phyloP scores from a whole-genome alignment of 2,329 filamentous ascomycete genomes.

The Ramichloridium luteum region DNA sequence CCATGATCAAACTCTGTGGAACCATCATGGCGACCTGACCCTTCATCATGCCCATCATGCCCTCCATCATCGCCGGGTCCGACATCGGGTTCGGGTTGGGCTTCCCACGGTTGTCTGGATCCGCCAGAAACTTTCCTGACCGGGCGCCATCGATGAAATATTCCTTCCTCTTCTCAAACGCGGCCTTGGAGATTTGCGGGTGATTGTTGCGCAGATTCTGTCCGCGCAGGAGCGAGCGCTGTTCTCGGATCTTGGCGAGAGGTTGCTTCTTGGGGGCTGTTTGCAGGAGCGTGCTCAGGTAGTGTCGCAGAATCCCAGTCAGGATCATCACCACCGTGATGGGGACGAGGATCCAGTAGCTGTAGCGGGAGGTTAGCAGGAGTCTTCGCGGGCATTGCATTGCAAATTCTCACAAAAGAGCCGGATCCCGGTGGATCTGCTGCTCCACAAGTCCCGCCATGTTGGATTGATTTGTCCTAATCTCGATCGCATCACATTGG shows the following conservation, averaged over 20 bases:
- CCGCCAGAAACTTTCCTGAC: slow-evolving; percentile 76
- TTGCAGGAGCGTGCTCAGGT: slow-evolving; percentile 84
- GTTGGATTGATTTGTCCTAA: too few species aligned
- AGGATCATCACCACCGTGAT: slow-evolving; percentile 98
- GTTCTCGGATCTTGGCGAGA: slow-evolving; percentile 66
- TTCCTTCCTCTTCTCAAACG: slow-evolving; percentile 71
- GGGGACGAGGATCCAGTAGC: slow-evolving; percentile 97
- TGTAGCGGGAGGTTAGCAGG: slow-evolving; percentile 31
- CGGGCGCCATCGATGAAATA: slow-evolving; percentile 72
- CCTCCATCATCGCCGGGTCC: slow-evolving; percentile 93
- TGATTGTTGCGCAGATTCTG: slow-evolving; percentile 75
- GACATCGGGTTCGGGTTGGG: slow-evolving; percentile 87
- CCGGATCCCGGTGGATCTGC: slow-evolving; percentile 96
- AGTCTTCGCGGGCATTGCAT: slow-evolving; percentile 8
- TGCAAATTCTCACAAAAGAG: slow-evolving; percentile 65
- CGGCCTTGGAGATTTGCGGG: slow-evolving; percentile 61
- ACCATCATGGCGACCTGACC: slow-evolving; percentile 99
- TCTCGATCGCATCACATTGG: too few species aligned
- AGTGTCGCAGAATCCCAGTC: slow-evolving; percentile 91
- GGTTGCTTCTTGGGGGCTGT: slow-evolving; percentile 71
- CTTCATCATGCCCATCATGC: slow-evolving; percentile 99
- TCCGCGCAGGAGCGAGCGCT: slow-evolving; percentile 68
- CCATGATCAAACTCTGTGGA: slow-evolving; percentile 97
- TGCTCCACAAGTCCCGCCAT: slow-evolving; percentile 84
- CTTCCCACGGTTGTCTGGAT: slow-evolving; percentile 74